Percentiles rank a stretch among this genome's conserved stretches.
phyloP scores from a whole-genome alignment of 1,284 basidiomycete genomes.

The Marasmius sp. region DNA sequence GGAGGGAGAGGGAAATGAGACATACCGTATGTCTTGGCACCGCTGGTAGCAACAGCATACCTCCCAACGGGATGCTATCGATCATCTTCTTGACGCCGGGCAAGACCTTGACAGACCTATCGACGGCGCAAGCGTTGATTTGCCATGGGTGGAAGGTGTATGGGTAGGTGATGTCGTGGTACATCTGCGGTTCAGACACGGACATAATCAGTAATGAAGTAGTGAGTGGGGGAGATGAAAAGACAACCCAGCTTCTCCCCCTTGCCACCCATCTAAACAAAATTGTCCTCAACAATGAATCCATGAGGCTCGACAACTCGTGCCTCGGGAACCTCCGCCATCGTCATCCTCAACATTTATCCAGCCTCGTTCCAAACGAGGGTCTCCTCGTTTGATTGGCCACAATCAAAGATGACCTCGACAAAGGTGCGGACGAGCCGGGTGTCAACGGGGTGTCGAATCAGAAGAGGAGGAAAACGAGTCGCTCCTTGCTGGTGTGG shows the following conservation, averaged over 20 bases:
- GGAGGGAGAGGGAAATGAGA: constrained; percentile 10
- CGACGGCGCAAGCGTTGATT: constrained; percentile 58
- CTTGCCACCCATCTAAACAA: constrained; percentile 34
- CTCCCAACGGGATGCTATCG: constrained; percentile 59
- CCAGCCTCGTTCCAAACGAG: constrained; percentile 49
- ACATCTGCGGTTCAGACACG: no score
- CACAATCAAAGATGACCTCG: constrained; percentile 39
- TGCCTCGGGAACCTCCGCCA: constrained; percentile 38
- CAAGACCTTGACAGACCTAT: constrained; percentile 70
- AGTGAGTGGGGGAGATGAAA: no score
- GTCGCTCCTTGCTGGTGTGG: constrained; percentile 14
- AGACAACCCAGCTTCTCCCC: constrained; percentile 29
- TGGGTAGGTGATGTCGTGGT: constrained; percentile 8
- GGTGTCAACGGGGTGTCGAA: constrained; percentile 38
- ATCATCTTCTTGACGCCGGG: constrained; percentile 73
- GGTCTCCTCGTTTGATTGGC: constrained; percentile 40
- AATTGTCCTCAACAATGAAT: constrained; percentile 8
- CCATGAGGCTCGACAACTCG: constrained; percentile 33
- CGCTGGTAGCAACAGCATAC: constrained; percentile 76
- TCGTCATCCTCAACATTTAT: constrained; percentile 35
- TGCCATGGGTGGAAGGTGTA: constrained; percentile 47
- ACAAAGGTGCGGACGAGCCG: constrained; percentile 35
- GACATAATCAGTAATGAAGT: no score
- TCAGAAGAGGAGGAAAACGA: constrained; percentile 29
- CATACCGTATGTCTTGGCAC: constrained; percentile 69